These are phyloP conservation scores for Thelonectria olida DNA, from an alignment of 2,329 filamentous ascomycete species.

Conservation along the genomic window DNA sequence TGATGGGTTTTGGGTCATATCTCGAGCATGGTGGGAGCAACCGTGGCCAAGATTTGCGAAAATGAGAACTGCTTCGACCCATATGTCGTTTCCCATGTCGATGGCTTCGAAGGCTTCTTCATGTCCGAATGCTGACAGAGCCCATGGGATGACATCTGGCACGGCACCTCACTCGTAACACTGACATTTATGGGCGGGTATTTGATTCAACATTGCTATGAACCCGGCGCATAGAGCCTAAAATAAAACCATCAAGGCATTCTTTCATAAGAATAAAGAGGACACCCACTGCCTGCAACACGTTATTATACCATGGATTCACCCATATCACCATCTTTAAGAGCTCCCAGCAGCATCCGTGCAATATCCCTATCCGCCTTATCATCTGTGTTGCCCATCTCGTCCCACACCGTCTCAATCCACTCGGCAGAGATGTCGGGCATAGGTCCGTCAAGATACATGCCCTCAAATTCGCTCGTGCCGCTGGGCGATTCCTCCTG, in stretches of 20 bases:
- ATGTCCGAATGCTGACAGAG: no score
- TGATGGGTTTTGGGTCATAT: neutral
- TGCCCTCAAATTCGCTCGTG: constrained; percentile 35
- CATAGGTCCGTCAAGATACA: constrained; percentile 42
- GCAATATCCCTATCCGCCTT: constrained; percentile 50
- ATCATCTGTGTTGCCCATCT: constrained; percentile 40
- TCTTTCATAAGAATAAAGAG: neutral
- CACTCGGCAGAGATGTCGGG: constrained; percentile 44
- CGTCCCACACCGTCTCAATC: constrained; percentile 50
- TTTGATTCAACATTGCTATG: neutral
- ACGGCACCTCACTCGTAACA: neutral
- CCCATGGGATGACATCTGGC: no score
- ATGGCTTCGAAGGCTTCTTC: no score
- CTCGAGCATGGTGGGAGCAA: neutral
- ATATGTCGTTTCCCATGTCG: no score
- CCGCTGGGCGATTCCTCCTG: constrained; percentile 36
- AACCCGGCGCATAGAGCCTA: neutral
- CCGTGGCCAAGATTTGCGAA: no score
- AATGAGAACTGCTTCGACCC: no score
- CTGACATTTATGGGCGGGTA: neutral
- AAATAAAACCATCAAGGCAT: neutral
- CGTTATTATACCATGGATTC: constrained; percentile 16
- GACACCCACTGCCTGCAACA: neutral
- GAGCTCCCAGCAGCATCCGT: constrained; percentile 48
- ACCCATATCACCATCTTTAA: constrained; percentile 43